Evolutionary conservation across 148 eudicot genomes (phyloP).

Genomic region (Selenicereus undatus): DNA sequence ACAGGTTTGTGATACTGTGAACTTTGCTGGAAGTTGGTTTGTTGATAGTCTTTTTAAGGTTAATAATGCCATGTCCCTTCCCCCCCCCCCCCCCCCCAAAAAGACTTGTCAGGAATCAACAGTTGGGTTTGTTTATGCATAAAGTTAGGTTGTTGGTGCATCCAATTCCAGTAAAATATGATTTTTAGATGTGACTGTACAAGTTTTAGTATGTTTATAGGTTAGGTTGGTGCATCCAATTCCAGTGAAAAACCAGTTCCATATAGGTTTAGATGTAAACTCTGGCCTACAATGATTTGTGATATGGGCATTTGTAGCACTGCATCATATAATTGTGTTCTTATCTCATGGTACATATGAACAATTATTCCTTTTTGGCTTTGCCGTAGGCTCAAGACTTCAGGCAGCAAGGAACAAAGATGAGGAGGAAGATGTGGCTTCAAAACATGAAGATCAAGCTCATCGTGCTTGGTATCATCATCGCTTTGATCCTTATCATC

Average conservation of each 20-base stretch:
- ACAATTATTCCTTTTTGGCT: not conserved
- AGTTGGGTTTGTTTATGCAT: too few species aligned
- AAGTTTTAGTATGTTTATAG: too few species aligned
- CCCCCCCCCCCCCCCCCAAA: not conserved
- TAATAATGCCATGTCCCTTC: not conserved
- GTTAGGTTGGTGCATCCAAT: not conserved
- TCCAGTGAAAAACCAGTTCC: not conserved
- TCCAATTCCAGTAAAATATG: too few species aligned
- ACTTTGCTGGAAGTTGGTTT: not conserved
- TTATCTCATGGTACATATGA: not conserved
- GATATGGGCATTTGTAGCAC: not conserved
- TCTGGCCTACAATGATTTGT: not conserved
- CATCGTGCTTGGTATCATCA: conserved; percentile 10
- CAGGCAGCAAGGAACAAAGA: conserved; percentile 16
- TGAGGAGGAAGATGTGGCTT: conserved; percentile 12
- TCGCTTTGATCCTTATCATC: conserved; percentile 3
- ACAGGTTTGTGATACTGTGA: conserved; percentile 34
- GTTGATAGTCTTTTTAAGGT: not conserved
- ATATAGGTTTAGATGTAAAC: not conserved
- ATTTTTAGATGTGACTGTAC: too few species aligned
- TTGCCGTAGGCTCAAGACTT: conserved; percentile 8
- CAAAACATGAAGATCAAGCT: conserved; percentile 15
- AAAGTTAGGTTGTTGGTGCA: too few species aligned
- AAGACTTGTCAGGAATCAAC: too few species aligned
- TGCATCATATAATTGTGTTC: not conserved